phyloP scores from a whole-genome alignment of 1,284 basidiomycete genomes.

The Ustilago trichophora region DNA sequence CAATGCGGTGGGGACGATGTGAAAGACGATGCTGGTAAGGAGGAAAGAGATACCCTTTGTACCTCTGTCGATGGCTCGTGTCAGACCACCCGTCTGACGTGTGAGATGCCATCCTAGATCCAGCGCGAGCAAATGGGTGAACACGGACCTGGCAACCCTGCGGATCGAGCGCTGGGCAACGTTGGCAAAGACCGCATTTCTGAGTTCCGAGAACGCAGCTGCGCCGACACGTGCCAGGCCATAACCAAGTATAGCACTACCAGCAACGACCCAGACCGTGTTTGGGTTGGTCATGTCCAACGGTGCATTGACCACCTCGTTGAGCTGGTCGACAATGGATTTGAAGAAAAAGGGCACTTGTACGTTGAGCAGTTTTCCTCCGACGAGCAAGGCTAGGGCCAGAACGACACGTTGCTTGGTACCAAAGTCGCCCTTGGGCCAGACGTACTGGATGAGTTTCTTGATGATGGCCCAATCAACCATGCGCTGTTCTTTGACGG shows the following conservation, averaged over 20 bases:
- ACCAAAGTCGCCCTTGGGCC: conserved; percentile 71
- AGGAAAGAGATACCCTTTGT: conserved; percentile 98
- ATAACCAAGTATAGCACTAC: conserved; percentile 88
- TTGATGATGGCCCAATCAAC: conserved; percentile 72
- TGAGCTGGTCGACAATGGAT: conserved; percentile 85
- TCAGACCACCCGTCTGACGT: conserved; percentile 93
- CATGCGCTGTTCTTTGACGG: conserved; percentile 50
- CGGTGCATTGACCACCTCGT: conserved; percentile 68
- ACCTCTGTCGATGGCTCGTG: conserved; percentile 93
- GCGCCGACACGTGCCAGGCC: conserved; percentile 89
- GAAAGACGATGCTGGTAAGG: conserved; percentile 90
- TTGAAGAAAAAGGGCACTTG: conserved; percentile 98
- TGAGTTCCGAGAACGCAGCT: conserved; percentile 86
- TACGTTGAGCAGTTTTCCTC: conserved; percentile 92
- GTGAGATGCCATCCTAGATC: conserved; percentile 93
- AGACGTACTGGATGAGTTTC: conserved; percentile 71
- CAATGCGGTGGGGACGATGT: conserved; percentile 92
- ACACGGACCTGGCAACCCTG: conserved; percentile 90
- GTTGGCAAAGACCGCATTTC: conserved; percentile 95
- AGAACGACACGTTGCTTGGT: conserved; percentile 78
- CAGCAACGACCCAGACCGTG: conserved; percentile 90
- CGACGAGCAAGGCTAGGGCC: conserved; percentile 82
- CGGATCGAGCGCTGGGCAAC: conserved; percentile 94
- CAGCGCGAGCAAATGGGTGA: conserved; percentile 87
- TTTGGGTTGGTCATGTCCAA: conserved; percentile 79